phyloP scores from a whole-genome alignment of 495 filamentous ascomycete genomes.

The Aspergillus indologenus region DNA sequence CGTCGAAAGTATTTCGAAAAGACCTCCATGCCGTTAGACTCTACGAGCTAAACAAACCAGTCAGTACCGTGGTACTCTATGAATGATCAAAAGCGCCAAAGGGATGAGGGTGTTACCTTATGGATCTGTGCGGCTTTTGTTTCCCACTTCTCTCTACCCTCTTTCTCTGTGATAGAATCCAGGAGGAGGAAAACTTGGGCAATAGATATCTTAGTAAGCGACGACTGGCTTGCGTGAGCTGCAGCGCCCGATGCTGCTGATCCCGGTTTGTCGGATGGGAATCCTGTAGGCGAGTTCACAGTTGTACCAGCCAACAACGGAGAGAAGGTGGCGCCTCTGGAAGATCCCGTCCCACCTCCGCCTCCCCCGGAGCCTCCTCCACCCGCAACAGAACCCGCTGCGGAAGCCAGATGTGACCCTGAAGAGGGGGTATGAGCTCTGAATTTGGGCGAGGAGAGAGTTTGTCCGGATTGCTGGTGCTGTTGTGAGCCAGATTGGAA shows the following conservation, averaged over 20 bases:
- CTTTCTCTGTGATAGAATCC: constrained; percentile 89
- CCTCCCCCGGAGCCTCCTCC: constrained; percentile 61
- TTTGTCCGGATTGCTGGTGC: constrained; percentile 43
- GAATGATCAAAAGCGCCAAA: neutral
- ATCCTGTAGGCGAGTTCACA: constrained; percentile 58
- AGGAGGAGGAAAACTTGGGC: constrained; percentile 93
- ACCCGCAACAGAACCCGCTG: constrained; percentile 53
- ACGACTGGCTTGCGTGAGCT: constrained; percentile 49
- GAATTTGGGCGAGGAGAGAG: constrained; percentile 57
- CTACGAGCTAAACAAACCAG: constrained; percentile 62
- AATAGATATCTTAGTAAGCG: constrained; percentile 77
- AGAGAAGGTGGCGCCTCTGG: constrained; percentile 59
- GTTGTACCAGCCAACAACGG: constrained; percentile 60
- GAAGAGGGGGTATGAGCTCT: constrained; percentile 60
- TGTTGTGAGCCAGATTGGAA: constrained; percentile 61
- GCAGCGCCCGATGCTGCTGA: constrained; percentile 35
- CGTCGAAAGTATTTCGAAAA: constrained; percentile 89
- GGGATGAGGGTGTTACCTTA: constrained; percentile 58
- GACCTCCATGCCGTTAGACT: constrained; percentile 96
- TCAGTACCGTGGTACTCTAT: constrained; percentile 16
- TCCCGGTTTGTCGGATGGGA: constrained; percentile 51
- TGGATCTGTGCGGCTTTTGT: constrained; percentile 83
- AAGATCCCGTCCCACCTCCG: constrained; percentile 49
- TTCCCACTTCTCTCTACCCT: constrained; percentile 89
- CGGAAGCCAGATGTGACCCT: constrained; percentile 57